Conservation (phyloP, 352 stramenopile species). For the Pythium monospermum region DNA sequence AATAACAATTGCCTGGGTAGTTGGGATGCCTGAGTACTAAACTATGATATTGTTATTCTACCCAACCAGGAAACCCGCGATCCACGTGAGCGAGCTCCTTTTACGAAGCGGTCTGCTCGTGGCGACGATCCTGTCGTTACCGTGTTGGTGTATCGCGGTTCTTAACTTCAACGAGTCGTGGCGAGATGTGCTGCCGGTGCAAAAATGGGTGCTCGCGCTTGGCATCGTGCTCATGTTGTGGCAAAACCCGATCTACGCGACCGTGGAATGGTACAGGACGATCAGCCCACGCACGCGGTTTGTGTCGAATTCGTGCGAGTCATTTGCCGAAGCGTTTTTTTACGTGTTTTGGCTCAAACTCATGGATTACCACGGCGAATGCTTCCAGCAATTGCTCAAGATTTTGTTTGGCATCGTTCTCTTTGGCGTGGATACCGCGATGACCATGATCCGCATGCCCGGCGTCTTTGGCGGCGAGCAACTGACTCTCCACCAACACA, state of each 20-base stretch:
- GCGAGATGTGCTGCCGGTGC: conserved; percentile 48
- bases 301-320: conserved; percentile 58
- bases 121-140: conserved; percentile 51
- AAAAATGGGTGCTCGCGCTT: conserved; percentile 68
- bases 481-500: conserved; percentile 15
- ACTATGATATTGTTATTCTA: no score
- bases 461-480: conserved; percentile 33
- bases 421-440: conserved; percentile 45
- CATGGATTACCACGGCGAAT: conserved; percentile 53
- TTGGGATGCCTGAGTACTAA: no score
- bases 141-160: conserved; percentile 67
- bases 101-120: conserved; percentile 56
- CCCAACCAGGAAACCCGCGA: conserved; percentile 45
- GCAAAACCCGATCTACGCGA: conserved; percentile 76
- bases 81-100: conserved; percentile 68
- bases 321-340: conserved; percentile 68
- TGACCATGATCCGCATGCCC: conserved; percentile 66
- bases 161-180: conserved; percentile 55
- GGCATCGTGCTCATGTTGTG: conserved; percentile 71
- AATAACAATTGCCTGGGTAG: not conserved
- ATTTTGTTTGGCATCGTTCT: conserved; percentile 37
- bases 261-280: conserved; percentile 48
- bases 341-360: conserved; percentile 81
- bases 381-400: conserved; percentile 23
- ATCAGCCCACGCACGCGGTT: conserved; percentile 61